Conservation (phyloP, 1,139 yeast species). For the Magnusiomyces fungicola region DNA sequence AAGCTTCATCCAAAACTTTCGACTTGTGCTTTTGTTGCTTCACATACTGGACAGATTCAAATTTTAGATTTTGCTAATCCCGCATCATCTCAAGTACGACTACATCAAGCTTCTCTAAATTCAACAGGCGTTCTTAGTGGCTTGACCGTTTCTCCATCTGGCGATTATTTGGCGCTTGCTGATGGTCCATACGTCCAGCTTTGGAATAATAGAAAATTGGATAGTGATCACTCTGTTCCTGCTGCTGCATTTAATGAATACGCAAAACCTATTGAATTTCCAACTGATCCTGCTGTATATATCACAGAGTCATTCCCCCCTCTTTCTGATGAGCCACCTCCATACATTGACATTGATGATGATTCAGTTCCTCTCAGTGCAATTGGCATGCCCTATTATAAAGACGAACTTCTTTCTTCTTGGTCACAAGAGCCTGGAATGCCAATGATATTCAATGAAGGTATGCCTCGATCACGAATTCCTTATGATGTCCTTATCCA, state of each 20-base stretch:
- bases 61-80: slow-evolving; percentile 80
- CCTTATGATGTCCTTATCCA: slow-evolving; percentile 52
- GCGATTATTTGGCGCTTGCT: slow-evolving; percentile 65
- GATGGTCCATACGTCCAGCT: slow-evolving; percentile 61
- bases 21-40: slow-evolving; percentile 66
- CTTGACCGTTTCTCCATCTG: slow-evolving; percentile 67
- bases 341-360: slow-evolving; percentile 39
- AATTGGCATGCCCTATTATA: slow-evolving; percentile 84
- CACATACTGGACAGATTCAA: slow-evolving; percentile 75
- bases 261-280: slow-evolving; percentile 46
- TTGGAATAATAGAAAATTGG: slow-evolving; percentile 48
- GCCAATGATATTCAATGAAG: slow-evolving; percentile 21
- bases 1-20: slow-evolving; percentile 83
- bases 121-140: slow-evolving; percentile 41
- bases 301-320: slow-evolving; percentile 5
- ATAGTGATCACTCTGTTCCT: slow-evolving; percentile 16
- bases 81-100: slow-evolving; percentile 40
- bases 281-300: slow-evolving; percentile 30
- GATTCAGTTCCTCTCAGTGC: slow-evolving; percentile 52
- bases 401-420: slow-evolving; percentile 67
- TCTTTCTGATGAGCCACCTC: slow-evolving; percentile 20
- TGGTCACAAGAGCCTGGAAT: slow-evolving; percentile 42
- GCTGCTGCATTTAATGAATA: slow-evolving; percentile 37
- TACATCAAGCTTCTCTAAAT: slow-evolving; percentile 31
- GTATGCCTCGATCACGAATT: slow-evolving; percentile 45